A percentile compares a stretch with the other conserved stretches of the same genome.
Conservation (phyloP, 139 green algal genomes). For the Asterochloris erici region DNA sequence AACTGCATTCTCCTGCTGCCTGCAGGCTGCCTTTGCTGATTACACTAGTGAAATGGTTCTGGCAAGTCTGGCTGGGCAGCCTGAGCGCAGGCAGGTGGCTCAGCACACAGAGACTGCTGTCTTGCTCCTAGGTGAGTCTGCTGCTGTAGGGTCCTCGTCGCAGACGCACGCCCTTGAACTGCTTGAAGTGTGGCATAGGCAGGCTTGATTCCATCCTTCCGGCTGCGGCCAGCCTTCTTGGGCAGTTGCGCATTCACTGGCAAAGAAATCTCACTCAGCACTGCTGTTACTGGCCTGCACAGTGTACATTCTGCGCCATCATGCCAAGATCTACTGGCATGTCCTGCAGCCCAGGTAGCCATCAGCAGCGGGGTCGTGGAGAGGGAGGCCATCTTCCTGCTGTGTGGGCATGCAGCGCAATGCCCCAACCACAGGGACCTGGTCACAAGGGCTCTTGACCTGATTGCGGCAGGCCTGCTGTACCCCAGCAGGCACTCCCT, state of each 20-base stretch:
- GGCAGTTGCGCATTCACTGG: neutral
- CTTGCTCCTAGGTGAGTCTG: constrained; percentile 31
- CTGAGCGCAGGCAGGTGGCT: neutral
- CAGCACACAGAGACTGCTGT: constrained; percentile 39
- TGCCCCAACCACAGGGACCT: constrained; percentile 1
- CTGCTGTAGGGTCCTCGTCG: neutral
- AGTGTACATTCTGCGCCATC: neutral
- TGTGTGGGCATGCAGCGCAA: constrained; percentile 28
- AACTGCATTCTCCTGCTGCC: neutral
- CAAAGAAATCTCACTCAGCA: neutral
- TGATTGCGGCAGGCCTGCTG: constrained; percentile 18
- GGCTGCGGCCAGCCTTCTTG: neutral
- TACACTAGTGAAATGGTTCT: constrained; percentile 21
- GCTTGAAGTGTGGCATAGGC: neutral
- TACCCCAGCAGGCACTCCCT: constrained; percentile 35
- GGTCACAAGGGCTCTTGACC: constrained; percentile 23
- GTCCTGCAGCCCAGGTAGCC: constrained; percentile 8
- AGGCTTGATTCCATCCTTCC: neutral
- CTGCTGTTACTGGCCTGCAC: neutral
- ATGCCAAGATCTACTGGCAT: neutral
- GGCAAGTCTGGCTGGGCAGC: neutral
- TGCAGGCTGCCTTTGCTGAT: constrained; percentile 19
- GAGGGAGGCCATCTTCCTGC: constrained; percentile 26
- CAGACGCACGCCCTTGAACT: neutral
- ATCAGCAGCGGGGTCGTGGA: constrained; percentile 22